Conservation (phyloP, 2,329 filamentous ascomycete genomes). For the Nannizzia gypsea region DNA sequence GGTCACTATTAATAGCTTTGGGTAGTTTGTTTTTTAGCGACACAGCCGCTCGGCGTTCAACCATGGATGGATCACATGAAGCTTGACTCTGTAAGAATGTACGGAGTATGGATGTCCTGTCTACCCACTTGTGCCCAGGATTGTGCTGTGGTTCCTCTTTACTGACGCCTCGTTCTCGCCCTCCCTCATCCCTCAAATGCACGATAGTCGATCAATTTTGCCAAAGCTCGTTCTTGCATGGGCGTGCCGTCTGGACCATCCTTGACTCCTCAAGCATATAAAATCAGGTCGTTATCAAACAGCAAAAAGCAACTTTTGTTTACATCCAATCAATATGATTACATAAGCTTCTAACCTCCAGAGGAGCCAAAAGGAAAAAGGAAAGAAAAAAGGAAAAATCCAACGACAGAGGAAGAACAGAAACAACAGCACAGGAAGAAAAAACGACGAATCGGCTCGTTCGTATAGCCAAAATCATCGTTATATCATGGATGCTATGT, state of each 20-base stretch:
- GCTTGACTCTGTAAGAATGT: neutral
- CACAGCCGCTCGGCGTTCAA: constrained; percentile 3
- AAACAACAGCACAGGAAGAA: neutral
- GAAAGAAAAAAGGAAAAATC: neutral
- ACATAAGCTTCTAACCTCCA: neutral
- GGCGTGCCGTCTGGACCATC: neutral
- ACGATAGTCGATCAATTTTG: neutral
- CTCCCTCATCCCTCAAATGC: neutral
- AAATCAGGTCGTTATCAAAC: neutral
- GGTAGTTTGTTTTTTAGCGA: neutral
- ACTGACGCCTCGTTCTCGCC: neutral
- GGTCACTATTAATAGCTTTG: neutral
- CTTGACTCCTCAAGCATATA: neutral
- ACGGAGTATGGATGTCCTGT: neutral
- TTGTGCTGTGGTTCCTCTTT: too few species aligned
- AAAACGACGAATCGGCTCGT: neutral
- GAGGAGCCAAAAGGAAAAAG: neutral
- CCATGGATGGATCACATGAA: neutral
- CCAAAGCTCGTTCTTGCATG: neutral
- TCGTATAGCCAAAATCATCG: neutral
- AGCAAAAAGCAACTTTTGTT: neutral
- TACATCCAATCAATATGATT: neutral
- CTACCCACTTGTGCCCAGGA: neutral
- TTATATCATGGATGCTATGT: neutral
- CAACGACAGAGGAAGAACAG: neutral